Evolutionary conservation across 2,329 filamentous ascomycete species (phyloP), one percentile per base, ranked within the genome.

Genomic region (Pyrenophora graminea): DNA sequence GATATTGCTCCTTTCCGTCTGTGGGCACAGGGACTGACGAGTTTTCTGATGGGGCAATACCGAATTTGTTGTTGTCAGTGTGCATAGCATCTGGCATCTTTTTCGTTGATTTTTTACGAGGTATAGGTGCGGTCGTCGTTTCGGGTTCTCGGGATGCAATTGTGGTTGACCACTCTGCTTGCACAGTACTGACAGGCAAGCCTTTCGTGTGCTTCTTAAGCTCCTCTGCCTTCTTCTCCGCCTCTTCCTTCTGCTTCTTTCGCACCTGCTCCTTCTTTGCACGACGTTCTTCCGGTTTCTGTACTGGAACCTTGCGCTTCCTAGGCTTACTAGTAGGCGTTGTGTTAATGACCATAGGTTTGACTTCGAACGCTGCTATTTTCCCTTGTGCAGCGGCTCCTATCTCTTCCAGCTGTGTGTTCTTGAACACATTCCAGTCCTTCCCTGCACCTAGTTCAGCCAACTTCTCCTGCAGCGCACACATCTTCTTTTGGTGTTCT

Each of bases 141-240:
- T 25, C 9, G 5, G 41, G 18, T 33, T 45, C 48, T 2, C 30
- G 49, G 8, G 15, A 21, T 30, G 42, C 39, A 13, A 34, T 46
- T 23, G 48, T 21, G 10, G 41, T 39, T 5, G 51, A 48, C 1
- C 55, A 51, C 25, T 57, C 47, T 12, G 53, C 43, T 10, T 25
- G n/a, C 6, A 34, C 25, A n/a, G 43, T 6, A 6, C 31, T 23
- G 18, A 13, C 15, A 23, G 25, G 17, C 32, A 21, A 21, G 19
- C 12, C 6, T 5, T 37, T 23, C 27, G 17, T 19, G 21, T 13
- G n/a, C 15, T 25, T 18, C 8, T 3, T 30, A 13, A 21, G 19
- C 3, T 5, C 19, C 19, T 21, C 19, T 3, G 34, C 36, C 23
- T 18, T n/a, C 17, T 18, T 41, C 15, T 21, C 32, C 10, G 21